Evolutionary conservation across 73 alveolate genomes (phyloP), one percentile per base, ranked within the genome.

Genomic region (Paramecium pentaurelia): DNA sequence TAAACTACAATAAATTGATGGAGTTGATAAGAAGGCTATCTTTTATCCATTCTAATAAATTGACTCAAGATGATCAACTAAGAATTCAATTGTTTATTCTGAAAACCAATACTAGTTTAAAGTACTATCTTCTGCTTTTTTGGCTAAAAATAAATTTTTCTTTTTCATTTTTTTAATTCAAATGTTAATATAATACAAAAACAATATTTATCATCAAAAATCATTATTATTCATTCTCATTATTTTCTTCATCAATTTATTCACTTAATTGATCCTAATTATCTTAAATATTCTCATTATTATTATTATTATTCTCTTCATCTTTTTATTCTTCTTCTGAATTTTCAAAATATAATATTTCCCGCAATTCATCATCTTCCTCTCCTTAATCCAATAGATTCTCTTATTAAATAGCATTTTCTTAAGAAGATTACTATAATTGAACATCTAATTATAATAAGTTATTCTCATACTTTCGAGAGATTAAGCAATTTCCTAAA

Each of bases 61-160:
- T 16, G 88, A 80, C 70, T 95, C 94, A 7, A 95, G 92, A 94
- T 96, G 98, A 85, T 86, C 80, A 32, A 95, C 95, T 36, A 97
- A 77, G 86, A 95, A 96, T 75, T 93, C 95, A 40, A 97, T 97
- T 27, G 99, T 97, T 59, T 90, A 86, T 93, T 97, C 97, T 28
- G 98, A 94, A 86, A 88, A 97, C 98, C 99, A 97, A 92, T 97
- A 97, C 71, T 97, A 97, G 84, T 97, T 97, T 84, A 96, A 93
- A 77, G 97, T 96, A 14, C 97, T 95, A 38, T 96, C 94, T 93
- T 97, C 99, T 70, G 95, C 93, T 93, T 94, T 93, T 77, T 93
- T 92, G 36, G 95, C 95, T 30, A 96, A 87, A 95, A 97, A 96
- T 87, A 92, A 75, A 92, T 96, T 95, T 54, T 87, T 93, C 95